These are phyloP conservation scores for Aspergillus cristatus DNA, from an alignment of 495 filamentous ascomycete species.

Conservation along the genomic window DNA sequence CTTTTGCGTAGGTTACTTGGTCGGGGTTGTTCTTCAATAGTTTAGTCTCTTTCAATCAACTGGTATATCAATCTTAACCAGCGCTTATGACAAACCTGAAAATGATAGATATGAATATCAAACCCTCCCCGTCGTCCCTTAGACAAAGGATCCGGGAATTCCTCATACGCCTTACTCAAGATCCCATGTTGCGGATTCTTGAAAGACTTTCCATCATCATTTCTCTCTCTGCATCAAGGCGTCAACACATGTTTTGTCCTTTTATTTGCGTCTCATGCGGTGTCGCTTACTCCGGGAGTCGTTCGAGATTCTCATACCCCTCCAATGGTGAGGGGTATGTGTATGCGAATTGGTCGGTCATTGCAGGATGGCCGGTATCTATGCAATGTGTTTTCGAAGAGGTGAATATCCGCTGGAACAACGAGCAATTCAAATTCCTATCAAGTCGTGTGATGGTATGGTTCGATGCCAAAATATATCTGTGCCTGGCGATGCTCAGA, in stretches of 20 bases:
- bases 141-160: conserved; percentile 54
- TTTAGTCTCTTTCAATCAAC: neutral
- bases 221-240: conserved; percentile 25
- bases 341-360: conserved; percentile 31
- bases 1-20: conserved; percentile 56
- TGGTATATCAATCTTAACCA: neutral
- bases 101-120: conserved; percentile 79
- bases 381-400: no score
- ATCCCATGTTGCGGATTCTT: conserved; percentile 48
- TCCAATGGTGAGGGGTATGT: conserved; percentile 56
- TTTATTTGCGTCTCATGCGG: neutral
- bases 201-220: conserved; percentile 58
- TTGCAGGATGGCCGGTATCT: no score
- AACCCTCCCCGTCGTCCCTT: conserved; percentile 53
- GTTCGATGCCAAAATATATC: no score
- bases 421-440: no score
- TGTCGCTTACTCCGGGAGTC: conserved; percentile 49
- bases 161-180: conserved; percentile 54
- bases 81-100: conserved; percentile 25
- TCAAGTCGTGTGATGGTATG: no score
- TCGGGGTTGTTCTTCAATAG: conserved; percentile 43
- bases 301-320: conserved; percentile 54
- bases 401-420: no score
- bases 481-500: no score
- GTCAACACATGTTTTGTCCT: neutral